Base-by-base conservation (phyloP, 106 monocot species). In the Chionographis japonica region DNA sequence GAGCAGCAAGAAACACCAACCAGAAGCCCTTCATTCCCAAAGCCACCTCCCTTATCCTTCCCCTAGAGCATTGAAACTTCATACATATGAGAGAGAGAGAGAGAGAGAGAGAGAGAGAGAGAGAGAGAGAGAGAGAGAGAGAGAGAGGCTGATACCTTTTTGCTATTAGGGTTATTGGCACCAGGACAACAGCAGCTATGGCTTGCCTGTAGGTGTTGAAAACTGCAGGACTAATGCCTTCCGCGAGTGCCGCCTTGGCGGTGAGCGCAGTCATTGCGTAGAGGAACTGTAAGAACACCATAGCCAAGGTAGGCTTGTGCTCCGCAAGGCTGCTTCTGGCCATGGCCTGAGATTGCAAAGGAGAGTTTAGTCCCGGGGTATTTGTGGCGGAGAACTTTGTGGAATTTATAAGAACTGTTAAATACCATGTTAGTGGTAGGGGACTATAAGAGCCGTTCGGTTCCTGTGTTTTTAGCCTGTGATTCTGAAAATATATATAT, bases 1-100 rank as follows among this genome's bases (percentile, higher is more conserved):
- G 68, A 16, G 68, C 51, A 56, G 68, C 55, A 16, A 68, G 3
- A 53, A 68, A 68, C 54, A 68, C 68, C 12, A 68, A 38, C 14
- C 4, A 12, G 19, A 68, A 68, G 2, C 68, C 68, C n/a, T 40
- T 68, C 3, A 68, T 12, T 40, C 68, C 68, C 12, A 68, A 14
- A 66, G 50, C 13, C 12, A 8, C 18, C 13, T 19, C 52, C 15
- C 12, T n/a, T 2, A n/a, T 68, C 55, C 68, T 36, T 37, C 68
- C 55, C 36, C 4, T 49, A 36, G 13, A 35, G 1, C 4, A 49
- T 3, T 17, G n/a, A 65, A 65, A 12, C 14, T 63, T 14, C 13
- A 37, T 12, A 15, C 4, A 27, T 27, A 27, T 27, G 27, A 27
- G 27, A 27, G 27, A 27, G 27, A 27, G 27, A 27, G 27, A 27